These are phyloP conservation scores for Phaeosphaeria sp. DNA, from an alignment of 2,329 filamentous ascomycete genomes.

Conservation along the genomic window DNA sequence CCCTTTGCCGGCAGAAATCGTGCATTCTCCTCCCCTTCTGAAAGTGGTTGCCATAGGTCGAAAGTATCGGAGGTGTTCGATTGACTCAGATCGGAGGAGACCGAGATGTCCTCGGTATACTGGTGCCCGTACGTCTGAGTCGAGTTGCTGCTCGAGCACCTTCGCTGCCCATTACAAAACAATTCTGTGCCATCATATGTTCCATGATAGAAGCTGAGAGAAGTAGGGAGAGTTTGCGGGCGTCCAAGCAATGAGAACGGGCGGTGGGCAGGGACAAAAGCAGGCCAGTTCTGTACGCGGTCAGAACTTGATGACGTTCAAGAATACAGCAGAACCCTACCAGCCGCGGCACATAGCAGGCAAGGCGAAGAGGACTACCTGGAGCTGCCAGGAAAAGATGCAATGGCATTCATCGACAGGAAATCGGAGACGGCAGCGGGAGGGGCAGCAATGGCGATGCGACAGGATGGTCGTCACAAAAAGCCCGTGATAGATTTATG, in stretches of 20 bases:
- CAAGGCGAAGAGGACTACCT: constrained; percentile 39
- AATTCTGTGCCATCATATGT: background rate
- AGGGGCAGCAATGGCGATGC: constrained; percentile 21
- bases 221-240: too few species aligned
- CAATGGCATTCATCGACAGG: constrained; percentile 49
- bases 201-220: background rate
- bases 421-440: constrained; percentile 9
- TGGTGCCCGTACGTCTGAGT: background rate
- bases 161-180: background rate
- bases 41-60: background rate
- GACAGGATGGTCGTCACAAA: constrained; percentile 13
- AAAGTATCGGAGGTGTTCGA: background rate
- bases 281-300: constrained; percentile 8
- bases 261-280: background rate
- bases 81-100: background rate
- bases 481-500: constrained; percentile 17
- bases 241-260: background rate
- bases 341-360: constrained; percentile 4
- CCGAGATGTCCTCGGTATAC: background rate
- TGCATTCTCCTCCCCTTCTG: background rate
- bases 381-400: constrained; percentile 36
- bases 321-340: background rate
- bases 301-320: constrained; percentile 9
- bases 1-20: constrained; percentile 19
- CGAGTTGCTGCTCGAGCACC: background rate